Conservation (phyloP, 202 grass and related monocot species). For the Alloteropsis angusta region DNA sequence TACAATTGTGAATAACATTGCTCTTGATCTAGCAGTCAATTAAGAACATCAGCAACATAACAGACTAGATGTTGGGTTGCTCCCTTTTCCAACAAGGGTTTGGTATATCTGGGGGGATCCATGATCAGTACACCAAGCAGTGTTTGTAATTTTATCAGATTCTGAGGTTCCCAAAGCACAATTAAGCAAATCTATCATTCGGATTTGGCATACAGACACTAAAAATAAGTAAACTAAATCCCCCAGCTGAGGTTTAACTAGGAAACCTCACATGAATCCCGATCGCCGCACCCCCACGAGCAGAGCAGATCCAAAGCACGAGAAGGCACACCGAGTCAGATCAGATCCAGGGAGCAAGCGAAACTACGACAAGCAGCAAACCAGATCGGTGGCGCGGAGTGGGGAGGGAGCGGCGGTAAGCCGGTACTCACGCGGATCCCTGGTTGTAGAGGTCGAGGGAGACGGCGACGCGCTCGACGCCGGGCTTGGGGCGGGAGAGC, state of each 20-base stretch:
- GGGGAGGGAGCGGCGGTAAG: too few relatives aligned
- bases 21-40: background rate
- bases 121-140: background rate
- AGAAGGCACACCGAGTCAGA: background rate
- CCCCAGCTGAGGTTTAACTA: background rate
- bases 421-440: slow-evolving; percentile 61
- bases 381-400: background rate
- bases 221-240: background rate
- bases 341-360: background rate
- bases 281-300: background rate
- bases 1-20: background rate
- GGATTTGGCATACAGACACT: background rate
- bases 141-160: background rate
- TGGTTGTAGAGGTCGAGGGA: slow-evolving; percentile 95
- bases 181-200: background rate
- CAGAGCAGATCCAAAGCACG: background rate
- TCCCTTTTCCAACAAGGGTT: background rate
- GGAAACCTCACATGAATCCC: background rate
- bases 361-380: background rate
- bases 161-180: background rate
- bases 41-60: background rate
- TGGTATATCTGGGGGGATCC: background rate
- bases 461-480: slow-evolving; percentile 77
- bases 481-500: slow-evolving; percentile 64
- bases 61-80: background rate